These are phyloP conservation scores for Dothiorella sarmentorum DNA, from an alignment of 2,329 filamentous ascomycete species.

Conservation along the genomic window DNA sequence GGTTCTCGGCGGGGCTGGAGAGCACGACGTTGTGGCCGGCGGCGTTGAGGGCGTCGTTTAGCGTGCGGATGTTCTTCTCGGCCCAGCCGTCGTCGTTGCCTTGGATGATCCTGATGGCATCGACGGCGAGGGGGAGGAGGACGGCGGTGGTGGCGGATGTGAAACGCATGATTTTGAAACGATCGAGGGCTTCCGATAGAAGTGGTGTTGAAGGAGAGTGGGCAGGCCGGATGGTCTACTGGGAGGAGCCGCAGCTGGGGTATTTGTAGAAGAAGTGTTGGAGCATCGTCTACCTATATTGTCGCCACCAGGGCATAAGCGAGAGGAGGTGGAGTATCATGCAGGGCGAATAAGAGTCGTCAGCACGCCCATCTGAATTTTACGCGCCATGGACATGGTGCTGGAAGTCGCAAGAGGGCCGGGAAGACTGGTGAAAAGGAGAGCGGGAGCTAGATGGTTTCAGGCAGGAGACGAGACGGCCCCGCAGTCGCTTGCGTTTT, in stretches of 20 bases:
- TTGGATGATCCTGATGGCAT: constrained; percentile 55
- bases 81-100: constrained; percentile 74
- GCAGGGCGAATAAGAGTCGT: not conserved
- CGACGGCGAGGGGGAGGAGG: constrained; percentile 27
- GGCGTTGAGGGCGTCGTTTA: constrained; percentile 54
- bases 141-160: constrained; percentile 14
- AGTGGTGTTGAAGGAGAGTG: not conserved
- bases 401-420: not conserved
- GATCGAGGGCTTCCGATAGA: no score
- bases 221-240: not conserved
- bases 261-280: not conserved
- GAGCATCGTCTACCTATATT: not conserved
- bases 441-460: not conserved
- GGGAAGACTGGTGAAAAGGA: constrained; percentile 1
- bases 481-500: constrained; percentile 1
- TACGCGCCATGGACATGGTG: not conserved
- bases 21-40: constrained; percentile 61
- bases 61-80: constrained; percentile 61
- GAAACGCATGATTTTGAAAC: constrained; percentile 7
- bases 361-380: not conserved
- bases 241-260: not conserved
- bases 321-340: not conserved
- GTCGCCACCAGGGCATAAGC: not conserved
- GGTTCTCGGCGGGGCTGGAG: constrained; percentile 63
- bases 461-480: constrained; percentile 1